Evolutionary conservation across 257 asterid species (phyloP), one percentile per base, ranked within the genome.

Genomic region (Penstemon davidsonii): DNA sequence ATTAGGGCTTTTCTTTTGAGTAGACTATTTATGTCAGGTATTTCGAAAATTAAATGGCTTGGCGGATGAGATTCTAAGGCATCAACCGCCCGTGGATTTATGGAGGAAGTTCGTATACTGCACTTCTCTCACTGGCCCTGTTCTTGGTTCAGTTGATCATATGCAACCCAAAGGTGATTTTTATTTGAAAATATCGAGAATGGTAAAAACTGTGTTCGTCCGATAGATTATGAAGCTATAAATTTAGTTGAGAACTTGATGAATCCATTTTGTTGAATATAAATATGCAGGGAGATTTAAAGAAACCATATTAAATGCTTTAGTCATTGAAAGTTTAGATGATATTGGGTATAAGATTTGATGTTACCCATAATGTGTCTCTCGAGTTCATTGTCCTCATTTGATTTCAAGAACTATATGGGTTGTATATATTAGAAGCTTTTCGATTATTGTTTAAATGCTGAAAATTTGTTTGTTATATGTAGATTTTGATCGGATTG

Each of bases 91-190:
- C 0, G 95, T 93, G 72, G 94, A 90, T 79, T 83, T 77, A 50
- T 93, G 99, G 99, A 88, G 96, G 88, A 93, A 87, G 87, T 93
- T 93, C 65, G 68, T 93, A 19, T 93, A 93, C 71, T 90, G 99
- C 72, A 90, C 91, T 64, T 88, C 96, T 36, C 86, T 90, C 67
- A 90, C 90, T 39, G 99, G 96, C 69, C 86, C 79, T 44, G 72
- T 87, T 79, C 89, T 93, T 37, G 97, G 97, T 40, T 81, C 88
- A 38, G 97, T 93, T 70, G 95, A 93, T 67, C 99, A 93, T 75
- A 84, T 93, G 92, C 89, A 74, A 64, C 87, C 99, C 79, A 83
- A 90, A 88, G 99, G 99, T 90, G 72, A 61, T 68, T 67, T 18
- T 71, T 36, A 18, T 47, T 44, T 56, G 37, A 42, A 52, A 56